Evolutionary conservation across 306 rosid species (phyloP), one percentile per base, ranked within the genome.

Genomic region (Gillenia trifoliata): DNA sequence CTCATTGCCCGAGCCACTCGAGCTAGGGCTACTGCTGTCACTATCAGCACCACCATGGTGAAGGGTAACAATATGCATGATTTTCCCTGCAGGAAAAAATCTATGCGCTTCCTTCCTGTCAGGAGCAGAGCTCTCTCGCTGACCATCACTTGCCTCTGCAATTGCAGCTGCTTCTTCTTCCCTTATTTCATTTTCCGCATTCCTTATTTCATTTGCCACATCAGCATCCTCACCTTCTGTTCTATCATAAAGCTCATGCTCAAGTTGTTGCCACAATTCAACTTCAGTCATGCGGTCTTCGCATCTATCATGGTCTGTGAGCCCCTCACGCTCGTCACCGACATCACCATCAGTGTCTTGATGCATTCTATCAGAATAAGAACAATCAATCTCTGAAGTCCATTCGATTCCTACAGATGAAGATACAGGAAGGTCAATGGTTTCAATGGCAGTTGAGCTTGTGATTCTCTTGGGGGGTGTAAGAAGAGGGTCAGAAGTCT

Each of bases 181-280:
- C 77, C 90, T 88, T 66, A 88, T 89, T 79, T 85, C 75, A 36
- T 57, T 47, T 56, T 71, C 75, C 1, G 28, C 66, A 16, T 71
- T 72, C 70, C 84, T 75, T 52, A 70, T 75, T 71, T 81, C 84
- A 38, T 87, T 86, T 16, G 72, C 87, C 63, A 86, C 88, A 78
- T 90, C 92, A 33, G 74, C 84, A 62, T 83, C 93, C 76, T 78
- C 91, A 7, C 69, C 82, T 45, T 85, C 89, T 5, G 73, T 60
- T 72, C 77, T 68, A 57, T 89, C 93, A 50, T 87, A 86, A 72
- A 94, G 89, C 72, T 90, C 95, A 29, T 90, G 97, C 77, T 94
- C 96, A 56, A 92, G 93, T 78, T 87, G 95, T 31, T 94, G 91
- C 99, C 99, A 92, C 85, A 92, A 71, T 79, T 92, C 95, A 33